phyloP scores from a whole-genome alignment of 345 rosid species.

The Euphorbia tirucalli region DNA sequence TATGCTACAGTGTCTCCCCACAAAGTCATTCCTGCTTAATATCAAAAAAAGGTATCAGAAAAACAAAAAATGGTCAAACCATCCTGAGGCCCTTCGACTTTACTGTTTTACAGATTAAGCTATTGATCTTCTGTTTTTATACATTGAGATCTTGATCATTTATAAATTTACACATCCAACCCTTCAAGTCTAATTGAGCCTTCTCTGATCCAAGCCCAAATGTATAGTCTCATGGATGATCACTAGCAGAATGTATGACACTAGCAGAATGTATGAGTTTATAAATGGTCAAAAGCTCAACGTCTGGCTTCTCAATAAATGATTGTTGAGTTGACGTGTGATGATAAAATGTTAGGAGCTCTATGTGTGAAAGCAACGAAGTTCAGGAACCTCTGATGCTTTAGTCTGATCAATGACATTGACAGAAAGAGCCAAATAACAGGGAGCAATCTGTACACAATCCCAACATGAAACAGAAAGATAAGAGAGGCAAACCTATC shows the following conservation, averaged over 20 bases:
- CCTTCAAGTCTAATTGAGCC: neutral
- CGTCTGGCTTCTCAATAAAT: too few species aligned
- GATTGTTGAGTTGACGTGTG: too few species aligned
- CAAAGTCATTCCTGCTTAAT: conserved; percentile 55
- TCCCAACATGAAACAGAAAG: neutral
- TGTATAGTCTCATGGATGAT: neutral
- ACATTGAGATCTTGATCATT: too few species aligned
- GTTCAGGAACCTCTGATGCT: neutral
- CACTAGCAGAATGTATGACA: too few species aligned
- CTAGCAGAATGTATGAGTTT: too few species aligned
- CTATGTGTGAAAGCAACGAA: neutral
- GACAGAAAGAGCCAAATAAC: neutral
- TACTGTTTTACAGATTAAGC: neutral
- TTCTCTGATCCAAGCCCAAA: too few species aligned
- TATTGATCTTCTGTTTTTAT: too few species aligned
- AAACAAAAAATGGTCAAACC: neutral
- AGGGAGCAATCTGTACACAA: too few species aligned
- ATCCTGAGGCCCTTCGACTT: too few species aligned
- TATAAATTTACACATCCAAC: too few species aligned
- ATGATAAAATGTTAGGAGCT: neutral
- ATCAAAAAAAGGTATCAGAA: neutral
- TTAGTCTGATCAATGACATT: too few species aligned
- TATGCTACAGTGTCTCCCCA: conserved; percentile 75
- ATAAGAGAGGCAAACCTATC: conserved; percentile 51
- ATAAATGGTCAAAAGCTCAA: too few species aligned